A percentile compares a stretch with the other conserved stretches of the same genome.
Evolutionary conservation across 2,329 filamentous ascomycete species (phyloP).

Genomic region (Colletotrichum limetticola): DNA sequence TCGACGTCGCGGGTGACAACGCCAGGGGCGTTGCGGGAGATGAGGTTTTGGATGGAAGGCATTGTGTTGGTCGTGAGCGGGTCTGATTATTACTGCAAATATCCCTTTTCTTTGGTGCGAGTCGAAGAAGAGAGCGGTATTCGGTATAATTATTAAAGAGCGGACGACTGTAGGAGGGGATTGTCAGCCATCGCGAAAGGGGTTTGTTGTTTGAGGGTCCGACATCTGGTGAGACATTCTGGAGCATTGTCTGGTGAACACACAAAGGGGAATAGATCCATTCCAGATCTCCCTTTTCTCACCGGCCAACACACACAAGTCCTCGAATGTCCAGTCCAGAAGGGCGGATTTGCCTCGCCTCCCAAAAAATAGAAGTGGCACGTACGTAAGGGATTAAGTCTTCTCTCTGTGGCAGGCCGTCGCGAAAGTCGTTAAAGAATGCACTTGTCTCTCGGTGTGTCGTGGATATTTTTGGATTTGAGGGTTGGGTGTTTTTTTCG

Average conservation of each 20-base stretch:
- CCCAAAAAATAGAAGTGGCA: background rate
- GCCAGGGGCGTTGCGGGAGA: constrained; percentile 57
- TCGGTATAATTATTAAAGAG: constrained; percentile 28
- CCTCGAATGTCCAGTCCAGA: background rate
- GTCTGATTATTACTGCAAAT: constrained; percentile 19
- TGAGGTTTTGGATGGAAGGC: constrained; percentile 50
- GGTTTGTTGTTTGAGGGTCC: constrained; percentile 11
- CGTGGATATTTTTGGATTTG: constrained; percentile 30
- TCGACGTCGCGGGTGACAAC: constrained; percentile 47
- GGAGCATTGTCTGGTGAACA: constrained; percentile 20
- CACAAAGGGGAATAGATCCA: constrained; percentile 9
- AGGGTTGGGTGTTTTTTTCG: background rate
- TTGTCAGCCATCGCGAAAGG: constrained; percentile 26
- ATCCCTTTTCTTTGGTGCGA: constrained; percentile 13
- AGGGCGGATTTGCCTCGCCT: background rate
- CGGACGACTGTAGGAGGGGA: constrained; percentile 5
- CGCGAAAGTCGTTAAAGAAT: constrained; percentile 31
- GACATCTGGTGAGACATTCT: constrained; percentile 22
- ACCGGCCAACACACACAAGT: constrained; percentile 7
- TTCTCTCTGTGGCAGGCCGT: constrained; percentile 29
- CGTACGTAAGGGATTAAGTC: constrained; percentile 34
- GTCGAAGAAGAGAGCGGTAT: constrained; percentile 21
- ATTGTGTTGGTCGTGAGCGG: constrained; percentile 40
- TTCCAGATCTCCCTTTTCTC: constrained; percentile 16
- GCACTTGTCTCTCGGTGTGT: constrained; percentile 28